phyloP scores from a whole-genome alignment of 2,329 filamentous ascomycete genomes.

The Colletotrichum eleusines region DNA sequence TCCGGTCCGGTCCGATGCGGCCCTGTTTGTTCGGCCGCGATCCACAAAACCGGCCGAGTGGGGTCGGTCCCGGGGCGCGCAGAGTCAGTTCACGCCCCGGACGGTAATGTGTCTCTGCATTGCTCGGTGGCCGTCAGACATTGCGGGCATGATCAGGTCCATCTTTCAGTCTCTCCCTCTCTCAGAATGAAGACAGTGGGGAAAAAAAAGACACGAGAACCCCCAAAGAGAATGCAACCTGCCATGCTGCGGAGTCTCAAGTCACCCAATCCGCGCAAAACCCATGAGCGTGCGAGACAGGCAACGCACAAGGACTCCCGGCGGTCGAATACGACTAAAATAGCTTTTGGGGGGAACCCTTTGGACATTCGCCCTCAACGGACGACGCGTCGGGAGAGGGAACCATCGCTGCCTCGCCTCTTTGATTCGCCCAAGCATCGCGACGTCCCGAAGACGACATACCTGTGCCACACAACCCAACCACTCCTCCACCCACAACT shows the following conservation, averaged over 20 bases:
- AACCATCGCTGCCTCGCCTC: not conserved
- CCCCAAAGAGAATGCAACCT: not conserved
- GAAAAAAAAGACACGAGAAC: not conserved
- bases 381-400: slow-evolving; percentile 20
- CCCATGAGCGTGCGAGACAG: not conserved
- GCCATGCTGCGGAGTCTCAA: not conserved
- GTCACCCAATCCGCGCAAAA: not conserved
- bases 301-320: not conserved
- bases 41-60: not conserved
- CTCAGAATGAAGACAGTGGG: not conserved
- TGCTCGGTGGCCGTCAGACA: too few relatives aligned
- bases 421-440: slow-evolving; percentile 19
- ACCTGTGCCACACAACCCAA: not conserved
- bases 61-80: not conserved
- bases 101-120: too few relatives aligned
- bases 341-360: slow-evolving; percentile 1
- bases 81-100: not conserved
- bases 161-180: not conserved
- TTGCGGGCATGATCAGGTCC: accelerated
- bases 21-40: not conserved
- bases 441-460: not conserved
- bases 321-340: not conserved
- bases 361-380: not conserved
- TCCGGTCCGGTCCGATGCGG: not conserved
- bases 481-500: not conserved